These are phyloP conservation scores for Pleurotus ostreatus DNA, from an alignment of 768 basidiomycete genomes.

Conservation along the genomic window DNA sequence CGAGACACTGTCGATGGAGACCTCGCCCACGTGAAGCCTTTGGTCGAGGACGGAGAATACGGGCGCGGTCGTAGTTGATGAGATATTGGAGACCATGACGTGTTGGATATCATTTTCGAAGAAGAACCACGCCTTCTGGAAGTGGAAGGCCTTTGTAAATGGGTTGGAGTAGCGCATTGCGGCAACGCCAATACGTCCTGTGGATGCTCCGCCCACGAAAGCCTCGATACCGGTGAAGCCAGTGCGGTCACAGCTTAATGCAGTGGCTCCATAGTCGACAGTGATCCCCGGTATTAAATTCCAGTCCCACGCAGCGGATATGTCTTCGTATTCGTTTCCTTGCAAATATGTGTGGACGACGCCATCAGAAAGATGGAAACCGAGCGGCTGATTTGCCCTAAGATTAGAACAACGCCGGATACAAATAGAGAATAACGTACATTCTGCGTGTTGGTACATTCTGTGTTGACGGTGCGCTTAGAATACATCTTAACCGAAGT, in stretches of 20 bases:
- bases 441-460: slow-evolving; percentile 64
- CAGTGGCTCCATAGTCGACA: slow-evolving; percentile 55
- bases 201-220: slow-evolving; percentile 67
- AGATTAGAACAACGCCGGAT: background rate
- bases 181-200: slow-evolving; percentile 50
- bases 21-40: slow-evolving; percentile 36
- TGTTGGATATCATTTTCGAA: slow-evolving; percentile 58
- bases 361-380: slow-evolving; percentile 70
- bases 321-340: slow-evolving; percentile 73
- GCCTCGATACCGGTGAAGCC: slow-evolving; percentile 40
- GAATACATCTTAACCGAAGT: slow-evolving; percentile 64
- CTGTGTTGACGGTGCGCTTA: slow-evolving; percentile 52
- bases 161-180: slow-evolving; percentile 71
- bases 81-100: slow-evolving; percentile 53
- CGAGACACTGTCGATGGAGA: slow-evolving; percentile 36
- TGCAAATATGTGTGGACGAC: slow-evolving; percentile 57
- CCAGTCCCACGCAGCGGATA: slow-evolving; percentile 74
- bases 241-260: slow-evolving; percentile 43
- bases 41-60: slow-evolving; percentile 70
- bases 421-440: slow-evolving; percentile 24
- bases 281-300: slow-evolving; percentile 73
- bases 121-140: slow-evolving; percentile 77
- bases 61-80: slow-evolving; percentile 37
- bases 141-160: slow-evolving; percentile 44
- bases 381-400: slow-evolving; percentile 39